Evolutionary conservation across 1,284 basidiomycete genomes (phyloP).

Genomic region (Cystobasidium pallidum): DNA sequence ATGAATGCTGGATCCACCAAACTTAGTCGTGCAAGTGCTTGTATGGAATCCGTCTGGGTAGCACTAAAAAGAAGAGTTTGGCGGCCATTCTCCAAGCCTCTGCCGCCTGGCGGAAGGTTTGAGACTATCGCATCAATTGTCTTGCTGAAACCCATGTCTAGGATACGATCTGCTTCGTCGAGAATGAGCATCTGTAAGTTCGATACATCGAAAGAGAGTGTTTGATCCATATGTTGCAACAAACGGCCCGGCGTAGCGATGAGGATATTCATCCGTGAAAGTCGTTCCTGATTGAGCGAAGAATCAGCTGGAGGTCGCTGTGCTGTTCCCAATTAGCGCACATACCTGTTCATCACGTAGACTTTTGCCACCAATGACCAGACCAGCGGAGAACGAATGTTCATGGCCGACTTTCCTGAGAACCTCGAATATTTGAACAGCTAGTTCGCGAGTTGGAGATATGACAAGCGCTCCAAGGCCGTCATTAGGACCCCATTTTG

Average conservation of each 20-base stretch:
- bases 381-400: constrained; percentile 89
- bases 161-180: constrained; percentile 93
- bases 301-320: not conserved
- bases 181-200: constrained; percentile 91
- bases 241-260: constrained; percentile 94
- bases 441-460: constrained; percentile 92
- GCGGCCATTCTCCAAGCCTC: constrained; percentile 57
- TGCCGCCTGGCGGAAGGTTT: constrained; percentile 85
- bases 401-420: constrained; percentile 86
- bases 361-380: constrained; percentile 96
- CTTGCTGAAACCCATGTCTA: constrained; percentile 93
- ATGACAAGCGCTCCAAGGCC: constrained; percentile 91
- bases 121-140: constrained; percentile 87
- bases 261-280: constrained; percentile 94
- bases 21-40: constrained; percentile 85
- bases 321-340: no score
- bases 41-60: constrained; percentile 89
- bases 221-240: constrained; percentile 97
- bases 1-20: constrained; percentile 81
- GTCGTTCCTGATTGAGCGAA: constrained; percentile 62
- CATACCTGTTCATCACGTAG: constrained; percentile 78
- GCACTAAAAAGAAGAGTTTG: constrained; percentile 97
- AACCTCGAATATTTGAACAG: constrained; percentile 97
- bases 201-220: constrained; percentile 87
- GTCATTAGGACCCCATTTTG: constrained; percentile 78